Base-by-base conservation (phyloP, 305 asterid species). In the Plantago coronopus region DNA sequence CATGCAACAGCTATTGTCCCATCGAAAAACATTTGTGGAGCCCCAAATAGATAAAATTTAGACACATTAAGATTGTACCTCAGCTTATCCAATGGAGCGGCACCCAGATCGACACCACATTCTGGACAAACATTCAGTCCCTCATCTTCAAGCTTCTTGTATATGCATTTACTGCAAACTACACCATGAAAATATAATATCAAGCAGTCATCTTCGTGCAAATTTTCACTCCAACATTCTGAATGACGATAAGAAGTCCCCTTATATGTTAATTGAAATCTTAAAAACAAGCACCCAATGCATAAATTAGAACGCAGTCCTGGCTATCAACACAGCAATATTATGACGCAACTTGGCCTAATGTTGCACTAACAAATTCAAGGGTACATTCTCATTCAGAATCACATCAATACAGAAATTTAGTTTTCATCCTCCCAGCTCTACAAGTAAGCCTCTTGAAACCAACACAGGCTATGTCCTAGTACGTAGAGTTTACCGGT, bases 111-210 rank as follows among this genome's bases (percentile, higher is more conserved):
- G 18, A 73, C 83, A 44, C 76, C 73, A 76, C 97, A 90, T 48
- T 77, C 55, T 43, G 97, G 97, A 65, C 97, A 90, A 56, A 83
- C 80, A 60, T 91, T 95, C 72, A 73, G 63, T 70, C 85, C 96
- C 69, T 88, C 97, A 23, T 91, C 91, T 14, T 85, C 72, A 34
- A 91, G 86, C 83, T 78, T 88, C 84, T 76, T 78, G 77, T 78
- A 76, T 67, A 91, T 91, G 82, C 97, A 91, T 75, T 74, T 88
- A 74, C 91, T 79, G 81, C 97, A 91, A 77, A 91, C 97, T 91
- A 74, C 58, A 60, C 43, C 59, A 22, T 23, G 47, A 45, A 34
- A 34, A 34, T 0, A 34, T 50, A 75, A 65, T 15, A 57, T 23
- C 21, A 65, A 61, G 55, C 29, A 46, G 34, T 59, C 6, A 44